These are phyloP conservation scores for Penicillium sp. DNA, from an alignment of 2,329 filamentous ascomycete species.

Conservation along the genomic window DNA sequence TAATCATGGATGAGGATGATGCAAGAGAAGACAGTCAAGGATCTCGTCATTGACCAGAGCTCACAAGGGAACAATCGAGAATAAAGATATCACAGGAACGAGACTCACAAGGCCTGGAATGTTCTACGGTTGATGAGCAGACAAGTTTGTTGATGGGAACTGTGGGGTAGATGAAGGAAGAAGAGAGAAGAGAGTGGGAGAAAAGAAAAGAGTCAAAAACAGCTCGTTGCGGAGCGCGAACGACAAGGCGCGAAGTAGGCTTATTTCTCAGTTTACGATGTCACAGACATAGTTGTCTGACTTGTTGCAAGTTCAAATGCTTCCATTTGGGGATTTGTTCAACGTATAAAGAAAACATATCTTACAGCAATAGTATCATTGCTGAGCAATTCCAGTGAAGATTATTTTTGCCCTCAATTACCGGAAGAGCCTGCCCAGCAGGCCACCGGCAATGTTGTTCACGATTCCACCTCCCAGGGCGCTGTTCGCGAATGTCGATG, in stretches of 20 bases:
- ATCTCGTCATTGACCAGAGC: not conserved
- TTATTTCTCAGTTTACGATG: not conserved
- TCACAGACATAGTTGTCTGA: not conserved
- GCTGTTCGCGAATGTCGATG: conserved; percentile 56
- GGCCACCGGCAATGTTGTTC: conserved; percentile 53
- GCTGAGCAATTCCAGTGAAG: not conserved
- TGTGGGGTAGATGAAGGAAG: not conserved
- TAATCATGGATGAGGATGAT: too few relatives aligned
- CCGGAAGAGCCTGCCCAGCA: conserved; percentile 56
- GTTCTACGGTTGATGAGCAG: not conserved
- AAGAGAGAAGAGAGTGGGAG: not conserved
- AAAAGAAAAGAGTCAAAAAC: not conserved
- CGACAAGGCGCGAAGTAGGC: too few relatives aligned
- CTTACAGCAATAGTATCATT: not conserved
- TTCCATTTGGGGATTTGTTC: conserved; percentile 5
- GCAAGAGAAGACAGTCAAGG: too few relatives aligned
- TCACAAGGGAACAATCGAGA: not conserved
- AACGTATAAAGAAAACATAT: conserved; percentile 6
- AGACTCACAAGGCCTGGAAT: not conserved
- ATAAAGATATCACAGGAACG: not conserved
- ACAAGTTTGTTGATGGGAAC: not conserved
- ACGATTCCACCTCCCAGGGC: conserved; percentile 56
- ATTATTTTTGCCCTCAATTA: conserved; percentile 18
- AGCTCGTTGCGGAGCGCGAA: too few relatives aligned
- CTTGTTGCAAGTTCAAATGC: not conserved